Base-by-base conservation (phyloP, 164 flowering plant genomes). In the Dillenia suffruticosa region DNA sequence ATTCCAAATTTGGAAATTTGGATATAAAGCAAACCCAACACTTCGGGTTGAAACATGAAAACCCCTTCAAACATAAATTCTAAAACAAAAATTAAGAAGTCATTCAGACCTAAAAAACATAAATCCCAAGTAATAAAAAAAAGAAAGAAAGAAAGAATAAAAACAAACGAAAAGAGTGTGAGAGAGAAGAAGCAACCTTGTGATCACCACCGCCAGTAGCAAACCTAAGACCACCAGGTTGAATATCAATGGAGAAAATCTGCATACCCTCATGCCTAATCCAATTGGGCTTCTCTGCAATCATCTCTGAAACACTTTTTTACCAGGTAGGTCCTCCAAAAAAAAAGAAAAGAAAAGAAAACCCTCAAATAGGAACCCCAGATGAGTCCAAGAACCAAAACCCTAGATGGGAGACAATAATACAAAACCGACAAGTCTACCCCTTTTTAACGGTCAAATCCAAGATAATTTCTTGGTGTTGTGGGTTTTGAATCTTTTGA, bases 151-250 rank as follows among this genome's bases (percentile, higher is more conserved):
- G 16, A 51, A 24, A 49, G 46, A 24, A 24, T 40, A 50, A 49
- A 61, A 2, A 49, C 8, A 48, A 5, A 32, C 7, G 6, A 6
- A 2, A 26, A 32, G 40, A 32, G 6, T 4, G 40, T 5, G 7
- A 4, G 40, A 32, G 59, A 55, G 57, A n/a, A 55, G 32, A 22
- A 0, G 13, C 11, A 65, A 88, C 98, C 97, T 93, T 94, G 65
- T 91, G 97, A 74, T 94, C 98, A 62, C 98, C 98, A 48, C 98
- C 98, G 43, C 97, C 97, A 70, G 98, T 90, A 15, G 97, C 97
- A 75, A 94, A 85, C 81, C 98, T 76, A 56, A 79, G 84, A 1
- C 89, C 93, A 69, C 96, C 96, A 46, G 98, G 97, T 68, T 92
- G 96, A 68, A 91, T 81, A 76, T 91, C 96, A 74, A 89, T 75